These are phyloP conservation scores for Yarrowia phangngaensis DNA, from an alignment of 805 yeast genomes.

Conservation along the genomic window DNA sequence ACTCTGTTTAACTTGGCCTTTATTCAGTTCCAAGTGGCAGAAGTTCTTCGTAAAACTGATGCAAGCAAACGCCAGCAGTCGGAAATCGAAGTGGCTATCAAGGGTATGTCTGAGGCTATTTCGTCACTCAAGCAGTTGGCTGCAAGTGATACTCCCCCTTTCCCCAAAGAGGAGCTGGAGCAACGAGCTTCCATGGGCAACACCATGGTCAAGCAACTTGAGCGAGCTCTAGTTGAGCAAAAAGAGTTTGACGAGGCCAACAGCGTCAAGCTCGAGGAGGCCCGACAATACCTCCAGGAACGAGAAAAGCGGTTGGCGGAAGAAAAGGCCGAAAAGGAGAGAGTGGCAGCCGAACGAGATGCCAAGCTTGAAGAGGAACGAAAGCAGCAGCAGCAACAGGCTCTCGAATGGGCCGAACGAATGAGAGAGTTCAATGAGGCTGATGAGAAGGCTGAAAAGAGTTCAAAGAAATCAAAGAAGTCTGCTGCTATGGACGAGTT, in stretches of 20 bases:
- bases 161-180: slow-evolving; percentile 71
- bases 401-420: slow-evolving; percentile 43
- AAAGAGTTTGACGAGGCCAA: slow-evolving; percentile 57
- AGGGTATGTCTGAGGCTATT: slow-evolving; percentile 62
- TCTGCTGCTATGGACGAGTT: slow-evolving; percentile 27
- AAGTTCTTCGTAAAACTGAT: slow-evolving; percentile 61
- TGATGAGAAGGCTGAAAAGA: slow-evolving; percentile 30
- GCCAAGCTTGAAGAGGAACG: slow-evolving; percentile 34
- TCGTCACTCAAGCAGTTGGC: slow-evolving; percentile 55
- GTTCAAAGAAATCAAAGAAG: slow-evolving; percentile 29
- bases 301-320: slow-evolving; percentile 54
- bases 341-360: slow-evolving; percentile 36
- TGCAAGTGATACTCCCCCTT: slow-evolving; percentile 63
- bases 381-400: slow-evolving; percentile 37
- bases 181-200: slow-evolving; percentile 86
- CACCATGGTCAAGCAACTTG: slow-evolving; percentile 68
- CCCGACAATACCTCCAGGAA: slow-evolving; percentile 48
- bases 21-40: slow-evolving; percentile 82
- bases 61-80: slow-evolving; percentile 56
- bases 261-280: slow-evolving; percentile 64
- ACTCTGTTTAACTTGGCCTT: slow-evolving; percentile 77
- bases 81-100: slow-evolving; percentile 55
- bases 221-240: slow-evolving; percentile 68
- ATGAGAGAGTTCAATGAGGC: slow-evolving; percentile 42
- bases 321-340: slow-evolving; percentile 41